Evolutionary conservation across 2,329 filamentous ascomycete genomes (phyloP), one percentile per base, ranked within the genome.

Genomic region (Colletotrichum filicis): DNA sequence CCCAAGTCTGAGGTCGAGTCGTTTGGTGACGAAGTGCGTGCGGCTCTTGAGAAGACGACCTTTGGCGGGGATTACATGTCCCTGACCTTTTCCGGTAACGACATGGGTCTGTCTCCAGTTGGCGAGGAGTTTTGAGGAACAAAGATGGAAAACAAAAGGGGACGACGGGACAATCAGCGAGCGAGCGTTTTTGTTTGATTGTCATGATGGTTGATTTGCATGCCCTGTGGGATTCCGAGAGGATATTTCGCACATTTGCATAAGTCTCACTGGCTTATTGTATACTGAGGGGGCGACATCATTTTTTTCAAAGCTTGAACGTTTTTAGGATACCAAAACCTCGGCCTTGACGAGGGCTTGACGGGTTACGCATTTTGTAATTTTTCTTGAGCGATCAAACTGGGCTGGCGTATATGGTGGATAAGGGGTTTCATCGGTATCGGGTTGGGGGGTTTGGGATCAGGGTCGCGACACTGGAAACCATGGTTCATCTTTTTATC

Each of bases 1-100:
- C 75, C 75, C 11, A 68, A 67, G 52, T 75, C 66, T 62, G 74
- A 75, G 37, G 66, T 37, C 5, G 74, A 49, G 19, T 42, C 61
- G 1, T 74, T 74, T 35, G 68, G 62, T 37, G 58, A 72, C 12
- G 68, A 74, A 4, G 71, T 74, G 26, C 62, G 71, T n/a, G 57
- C 57, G 11, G 68, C 68, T 12, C 35, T 74, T 11, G 62, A 66
- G 53, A 73, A 62, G 35, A 58, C 68, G 37, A 32, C 65, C 8
- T 58, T 74, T 19, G 59, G 14, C 35, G 56, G 60, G 46, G 74
- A 75, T 58, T 73, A 75, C 56, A 65, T 74, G 28, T 64, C 72
- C 8, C 57, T 74, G 24, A 22, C 67, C 22, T 66, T 65, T 24
- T 55, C 69, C 19, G 63, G 49, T 19, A 64, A 64, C 37, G 55